Evolutionary conservation across 805 yeast genomes (phyloP).

Genomic region (Maudiozyma bulderi): DNA sequence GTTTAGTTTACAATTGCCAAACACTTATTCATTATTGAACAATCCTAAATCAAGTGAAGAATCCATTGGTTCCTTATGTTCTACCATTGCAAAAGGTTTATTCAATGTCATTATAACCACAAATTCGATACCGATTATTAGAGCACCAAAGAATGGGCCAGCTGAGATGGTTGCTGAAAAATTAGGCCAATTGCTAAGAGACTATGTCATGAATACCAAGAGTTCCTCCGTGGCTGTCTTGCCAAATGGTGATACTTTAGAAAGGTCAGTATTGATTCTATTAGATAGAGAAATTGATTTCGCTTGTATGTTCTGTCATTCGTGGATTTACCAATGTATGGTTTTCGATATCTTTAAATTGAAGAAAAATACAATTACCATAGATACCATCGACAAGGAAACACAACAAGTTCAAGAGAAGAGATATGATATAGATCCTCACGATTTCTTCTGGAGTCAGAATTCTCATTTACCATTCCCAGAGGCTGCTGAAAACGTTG

Average conservation of each 20-base stretch:
- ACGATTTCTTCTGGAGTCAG: conserved; percentile 83
- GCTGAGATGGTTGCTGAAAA: conserved; percentile 89
- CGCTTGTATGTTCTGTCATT: conserved; percentile 89
- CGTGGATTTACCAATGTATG: conserved; percentile 96
- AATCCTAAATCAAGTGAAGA: conserved; percentile 67
- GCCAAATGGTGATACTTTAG: conserved; percentile 27
- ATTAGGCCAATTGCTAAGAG: conserved; percentile 74
- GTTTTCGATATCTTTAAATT: conserved; percentile 85
- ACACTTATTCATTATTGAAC: conserved; percentile 60
- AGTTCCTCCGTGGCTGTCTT: conserved; percentile 18
- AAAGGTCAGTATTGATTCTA: conserved; percentile 68
- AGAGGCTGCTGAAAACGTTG: conserved; percentile 97
- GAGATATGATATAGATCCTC: conserved; percentile 81
- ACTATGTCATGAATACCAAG: conserved; percentile 64
- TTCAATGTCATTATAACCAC: conserved; percentile 71
- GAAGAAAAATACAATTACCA: conserved; percentile 70
- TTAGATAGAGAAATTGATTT: conserved; percentile 85
- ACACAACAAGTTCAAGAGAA: conserved; percentile 31
- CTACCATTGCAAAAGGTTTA: conserved; percentile 65
- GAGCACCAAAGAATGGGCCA: conserved; percentile 89
- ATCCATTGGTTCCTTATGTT: conserved; percentile 58
- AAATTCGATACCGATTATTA: conserved; percentile 76
- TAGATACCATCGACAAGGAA: conserved; percentile 32
- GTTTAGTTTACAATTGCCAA: conserved; percentile 63
- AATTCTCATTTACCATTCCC: conserved; percentile 91